Evolutionary conservation across 2,329 filamentous ascomycete species (phyloP).

Genomic region (Plenodomus lindquistii): DNA sequence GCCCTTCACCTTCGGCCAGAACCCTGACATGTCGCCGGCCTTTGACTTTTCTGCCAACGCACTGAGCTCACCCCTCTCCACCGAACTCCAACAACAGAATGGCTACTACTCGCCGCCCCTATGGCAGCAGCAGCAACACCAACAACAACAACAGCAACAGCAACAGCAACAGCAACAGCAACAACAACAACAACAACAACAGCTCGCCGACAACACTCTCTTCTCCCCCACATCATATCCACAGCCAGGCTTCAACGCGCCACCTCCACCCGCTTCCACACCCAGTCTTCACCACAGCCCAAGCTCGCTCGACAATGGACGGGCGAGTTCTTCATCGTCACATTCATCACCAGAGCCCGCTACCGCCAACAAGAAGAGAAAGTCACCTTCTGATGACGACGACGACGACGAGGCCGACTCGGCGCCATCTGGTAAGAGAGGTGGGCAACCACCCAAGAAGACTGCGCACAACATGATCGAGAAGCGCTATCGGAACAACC

Average conservation of each 20-base stretch:
- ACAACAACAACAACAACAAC: constrained; percentile 29
- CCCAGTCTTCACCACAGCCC: constrained; percentile 46
- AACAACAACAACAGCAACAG: constrained; percentile 28
- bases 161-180: constrained; percentile 28
- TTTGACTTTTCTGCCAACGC: constrained; percentile 39
- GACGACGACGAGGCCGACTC: constrained; percentile 60
- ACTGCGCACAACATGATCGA: constrained; percentile 98
- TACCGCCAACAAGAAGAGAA: constrained; percentile 41
- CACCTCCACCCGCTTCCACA: constrained; percentile 33
- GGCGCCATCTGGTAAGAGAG: constrained; percentile 57
- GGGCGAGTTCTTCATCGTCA: constrained; percentile 50
- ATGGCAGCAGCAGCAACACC: constrained; percentile 36
- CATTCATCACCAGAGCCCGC: constrained; percentile 66
- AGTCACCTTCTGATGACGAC: constrained; percentile 56
- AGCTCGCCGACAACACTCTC: constrained; percentile 24
- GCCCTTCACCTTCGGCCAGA: constrained; percentile 41
- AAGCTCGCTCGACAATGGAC: constrained; percentile 36
- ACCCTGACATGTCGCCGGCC: constrained; percentile 33
- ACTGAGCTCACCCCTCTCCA: constrained; percentile 38
- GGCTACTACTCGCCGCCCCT: constrained; percentile 37
- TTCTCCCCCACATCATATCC: constrained; percentile 36
- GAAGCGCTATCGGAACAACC: constrained; percentile 92
- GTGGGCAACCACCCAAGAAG: constrained; percentile 71
- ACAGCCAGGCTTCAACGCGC: constrained; percentile 24
- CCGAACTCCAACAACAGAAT: constrained; percentile 29